Evolutionary conservation across 805 yeast species (phyloP).

Genomic region (Candida silvatica): DNA sequence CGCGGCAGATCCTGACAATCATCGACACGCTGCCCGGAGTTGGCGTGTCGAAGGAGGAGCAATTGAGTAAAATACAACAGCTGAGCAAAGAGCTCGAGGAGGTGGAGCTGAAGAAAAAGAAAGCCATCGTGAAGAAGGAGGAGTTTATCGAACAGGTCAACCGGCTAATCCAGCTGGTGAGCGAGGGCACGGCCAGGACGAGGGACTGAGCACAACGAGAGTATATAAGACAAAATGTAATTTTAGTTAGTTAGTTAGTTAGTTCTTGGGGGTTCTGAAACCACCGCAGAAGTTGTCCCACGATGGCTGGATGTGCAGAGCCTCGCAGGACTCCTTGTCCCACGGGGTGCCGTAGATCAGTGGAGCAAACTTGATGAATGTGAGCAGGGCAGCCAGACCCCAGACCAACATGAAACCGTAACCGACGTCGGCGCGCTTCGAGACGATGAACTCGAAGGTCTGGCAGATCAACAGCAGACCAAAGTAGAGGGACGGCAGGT

Average conservation of each 20-base stretch:
- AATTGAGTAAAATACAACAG: slow-evolving; percentile 51
- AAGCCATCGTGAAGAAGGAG: slow-evolving; percentile 57
- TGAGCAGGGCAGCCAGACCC: slow-evolving; percentile 14
- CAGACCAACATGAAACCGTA: slow-evolving; percentile 16
- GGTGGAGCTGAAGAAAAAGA: slow-evolving; percentile 50
- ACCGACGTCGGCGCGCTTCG: slow-evolving; percentile 23
- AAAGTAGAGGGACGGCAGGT: slow-evolving; percentile 42
- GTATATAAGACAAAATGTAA: no score
- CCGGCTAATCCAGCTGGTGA: slow-evolving; percentile 51
- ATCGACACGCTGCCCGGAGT: slow-evolving; percentile 91
- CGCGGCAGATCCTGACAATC: slow-evolving; percentile 77
- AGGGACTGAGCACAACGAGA: slow-evolving; percentile 12
- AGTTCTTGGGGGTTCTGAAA: neutral
- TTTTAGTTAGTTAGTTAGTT: neutral
- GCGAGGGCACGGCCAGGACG: slow-evolving; percentile 43
- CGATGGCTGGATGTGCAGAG: slow-evolving; percentile 6
- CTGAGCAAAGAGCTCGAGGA: slow-evolving; percentile 54
- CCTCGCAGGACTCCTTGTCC: slow-evolving; percentile 32
- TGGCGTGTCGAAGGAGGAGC: slow-evolving; percentile 73
- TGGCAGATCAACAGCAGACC: slow-evolving; percentile 37
- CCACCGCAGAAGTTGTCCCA: slow-evolving; percentile 9
- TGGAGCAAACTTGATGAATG: slow-evolving; percentile 28
- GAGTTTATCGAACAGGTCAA: slow-evolving; percentile 53
- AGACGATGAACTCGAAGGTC: slow-evolving; percentile 31
- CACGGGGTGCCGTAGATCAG: slow-evolving; percentile 39